Conservation (phyloP, 345 rosid species). For the Gossypium herbaceum region DNA sequence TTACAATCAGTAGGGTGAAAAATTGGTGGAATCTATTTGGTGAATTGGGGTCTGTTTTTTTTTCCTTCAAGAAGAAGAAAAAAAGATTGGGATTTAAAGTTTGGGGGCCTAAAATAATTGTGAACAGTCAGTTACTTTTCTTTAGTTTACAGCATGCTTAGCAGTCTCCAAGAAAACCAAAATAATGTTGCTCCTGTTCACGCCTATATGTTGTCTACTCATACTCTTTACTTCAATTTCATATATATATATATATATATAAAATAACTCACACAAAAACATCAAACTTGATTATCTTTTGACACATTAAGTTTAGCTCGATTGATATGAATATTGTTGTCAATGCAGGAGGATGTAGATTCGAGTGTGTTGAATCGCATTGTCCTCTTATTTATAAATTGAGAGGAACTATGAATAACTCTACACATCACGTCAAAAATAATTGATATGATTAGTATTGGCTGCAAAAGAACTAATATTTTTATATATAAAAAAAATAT, state of each 20-base stretch:
- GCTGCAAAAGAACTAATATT: too few relatives aligned
- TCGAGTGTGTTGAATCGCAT: too few relatives aligned
- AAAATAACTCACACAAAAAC: background rate
- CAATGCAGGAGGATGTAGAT: rapidly evolving
- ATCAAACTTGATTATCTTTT: too few relatives aligned
- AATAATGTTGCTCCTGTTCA: slow-evolving; percentile 7
- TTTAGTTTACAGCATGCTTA: slow-evolving; percentile 12
- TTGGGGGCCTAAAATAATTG: slow-evolving; percentile 15
- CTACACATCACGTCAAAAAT: too few relatives aligned
- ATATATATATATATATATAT: background rate
- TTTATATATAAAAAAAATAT: too few relatives aligned
- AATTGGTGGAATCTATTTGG: slow-evolving; percentile 2
- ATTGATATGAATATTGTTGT: too few relatives aligned
- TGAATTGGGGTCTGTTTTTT: background rate
- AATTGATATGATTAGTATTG: too few relatives aligned
- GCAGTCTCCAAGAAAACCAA: slow-evolving; percentile 3
- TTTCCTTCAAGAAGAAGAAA: background rate
- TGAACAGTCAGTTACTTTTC: background rate
- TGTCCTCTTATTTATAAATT: too few relatives aligned
- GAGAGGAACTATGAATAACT: too few relatives aligned
- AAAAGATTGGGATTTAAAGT: background rate
- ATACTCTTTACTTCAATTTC: background rate
- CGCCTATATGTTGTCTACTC: background rate
- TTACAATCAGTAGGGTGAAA: background rate
- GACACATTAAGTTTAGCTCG: rapidly evolving